Evolutionary conservation across 108 stramenopile species (phyloP), one percentile per base, ranked within the genome.

Genomic region (Cyclostephanos invisitatus): DNA sequence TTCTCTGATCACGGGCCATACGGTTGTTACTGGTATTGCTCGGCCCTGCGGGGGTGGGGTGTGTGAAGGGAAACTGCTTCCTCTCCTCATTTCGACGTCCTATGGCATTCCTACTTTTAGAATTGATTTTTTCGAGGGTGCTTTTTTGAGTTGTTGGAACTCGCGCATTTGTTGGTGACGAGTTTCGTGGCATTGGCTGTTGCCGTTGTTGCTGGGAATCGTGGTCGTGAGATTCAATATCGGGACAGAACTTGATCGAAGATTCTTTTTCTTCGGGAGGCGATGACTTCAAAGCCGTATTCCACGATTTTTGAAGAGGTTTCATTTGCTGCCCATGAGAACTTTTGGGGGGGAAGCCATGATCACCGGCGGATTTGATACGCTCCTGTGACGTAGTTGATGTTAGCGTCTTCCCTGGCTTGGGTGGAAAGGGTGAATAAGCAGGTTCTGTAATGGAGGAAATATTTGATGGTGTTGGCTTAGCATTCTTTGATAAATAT

Each of bases 381-480:
- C 15, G 2, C 12, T 56, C 24, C 55, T 56, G 25, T 1, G 24
- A 17, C 56, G 56, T 3, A 57, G 29, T 42, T 61, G 60, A 5
- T 40, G 40, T 7, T 36, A 21, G n/a, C 2, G 60, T 4, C 17
- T 38, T 18, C 40, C 37, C 21, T 36, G 60, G 60, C 37, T n/a
- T 27, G 27, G 56, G 27, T 29, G 5, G 25, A 29, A 17, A 29
- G 22, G 69, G 66, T 37, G 49, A 70, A 58, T 80, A 90, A 10
- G 84, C 85, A 15, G 91, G 89, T 40, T 92, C 88, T 0, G 91
- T 92, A 48, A 92, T 83, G 5, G 86, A 84, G 5, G 91, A 90
- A 18, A 92, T 85, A 57, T 80, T 84, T 18, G 91, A 86, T 27
- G 22, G 25, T 10, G 53, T 27, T 15, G 53, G 12, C 2, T 24